Conservation (phyloP, 1,284 basidiomycete genomes). For the Cryptococcus sp. region DNA sequence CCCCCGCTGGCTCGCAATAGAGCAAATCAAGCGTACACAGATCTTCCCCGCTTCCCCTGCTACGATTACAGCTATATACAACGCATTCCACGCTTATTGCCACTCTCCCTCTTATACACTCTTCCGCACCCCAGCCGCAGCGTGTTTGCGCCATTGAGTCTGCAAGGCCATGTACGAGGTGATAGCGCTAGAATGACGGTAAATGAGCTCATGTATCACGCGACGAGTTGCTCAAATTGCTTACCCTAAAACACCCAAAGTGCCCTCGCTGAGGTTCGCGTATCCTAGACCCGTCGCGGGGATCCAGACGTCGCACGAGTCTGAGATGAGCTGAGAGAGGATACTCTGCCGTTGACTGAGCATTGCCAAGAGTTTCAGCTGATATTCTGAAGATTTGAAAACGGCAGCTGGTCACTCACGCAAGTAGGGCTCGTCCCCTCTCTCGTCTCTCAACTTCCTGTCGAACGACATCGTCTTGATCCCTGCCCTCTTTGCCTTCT, state of each 20-base stretch:
- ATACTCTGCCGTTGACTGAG: conserved; percentile 48
- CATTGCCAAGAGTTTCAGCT: not conserved
- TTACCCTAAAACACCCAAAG: conserved; percentile 79
- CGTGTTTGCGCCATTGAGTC: conserved; percentile 51
- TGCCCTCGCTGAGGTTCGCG: conserved; percentile 80
- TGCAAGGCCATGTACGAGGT: conserved; percentile 57
- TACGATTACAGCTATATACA: too few species aligned
- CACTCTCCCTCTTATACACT: conserved; percentile 2
- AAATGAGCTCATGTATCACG: not conserved
- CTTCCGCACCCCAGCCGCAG: conserved; percentile 27
- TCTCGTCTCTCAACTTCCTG: conserved; percentile 46
- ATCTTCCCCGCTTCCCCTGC: too few species aligned
- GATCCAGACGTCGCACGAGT: conserved; percentile 66
- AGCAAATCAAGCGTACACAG: too few species aligned
- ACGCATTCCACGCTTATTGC: too few species aligned
- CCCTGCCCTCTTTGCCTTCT: conserved; percentile 37
- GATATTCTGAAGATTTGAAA: not conserved
- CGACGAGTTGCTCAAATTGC: conserved; percentile 31
- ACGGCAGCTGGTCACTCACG: conserved; percentile 27
- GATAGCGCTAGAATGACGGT: conserved; percentile 40
- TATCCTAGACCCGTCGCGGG: conserved; percentile 82
- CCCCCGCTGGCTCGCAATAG: too few species aligned
- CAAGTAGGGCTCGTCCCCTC: conserved; percentile 48
- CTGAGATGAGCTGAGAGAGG: conserved; percentile 50
- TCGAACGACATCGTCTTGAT: conserved; percentile 30